Conservation (phyloP, 2,329 filamentous ascomycete genomes). For the Zymoseptoria ardabiliae region DNA sequence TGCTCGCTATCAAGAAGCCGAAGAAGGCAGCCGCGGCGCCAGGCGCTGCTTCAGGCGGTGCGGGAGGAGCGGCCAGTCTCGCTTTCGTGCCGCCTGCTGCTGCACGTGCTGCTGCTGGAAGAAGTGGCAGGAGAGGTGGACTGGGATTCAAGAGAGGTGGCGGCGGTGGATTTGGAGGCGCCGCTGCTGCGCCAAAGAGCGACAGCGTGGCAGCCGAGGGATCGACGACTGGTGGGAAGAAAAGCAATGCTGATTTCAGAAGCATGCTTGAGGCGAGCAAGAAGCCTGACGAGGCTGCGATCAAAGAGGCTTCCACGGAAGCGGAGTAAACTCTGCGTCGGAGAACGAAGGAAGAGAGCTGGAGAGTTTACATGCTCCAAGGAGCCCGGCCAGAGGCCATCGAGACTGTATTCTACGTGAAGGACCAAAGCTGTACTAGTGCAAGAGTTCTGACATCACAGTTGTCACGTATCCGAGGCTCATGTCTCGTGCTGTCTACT, state of each 20-base stretch:
- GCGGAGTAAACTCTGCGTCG: background rate
- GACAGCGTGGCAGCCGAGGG: slow-evolving; percentile 21
- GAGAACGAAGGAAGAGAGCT: background rate
- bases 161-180: slow-evolving; percentile 25
- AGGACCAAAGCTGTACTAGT: background rate
- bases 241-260: slow-evolving; percentile 54
- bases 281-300: slow-evolving; percentile 6
- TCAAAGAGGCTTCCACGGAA: background rate
- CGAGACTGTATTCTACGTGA: background rate
- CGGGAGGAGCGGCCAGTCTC: background rate
- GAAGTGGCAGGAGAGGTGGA: slow-evolving; percentile 41
- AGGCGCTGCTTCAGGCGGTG: background rate
- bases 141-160: slow-evolving; percentile 44
- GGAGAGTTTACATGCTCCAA: background rate
- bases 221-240: slow-evolving; percentile 30
- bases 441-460: background rate
- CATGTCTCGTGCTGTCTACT: background rate
- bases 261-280: slow-evolving; percentile 40
- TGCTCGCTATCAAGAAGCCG: slow-evolving; percentile 40
- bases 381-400: background rate
- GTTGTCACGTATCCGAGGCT: background rate
- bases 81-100: slow-evolving; percentile 24
- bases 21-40: slow-evolving; percentile 25
- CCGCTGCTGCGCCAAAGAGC: slow-evolving; percentile 2
- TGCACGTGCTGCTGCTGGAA: slow-evolving; percentile 39